Percentiles rank a stretch among this genome's conserved stretches.
These are phyloP conservation scores for Aspergillus panamensis DNA, from an alignment of 495 filamentous ascomycete species.

Conservation along the genomic window DNA sequence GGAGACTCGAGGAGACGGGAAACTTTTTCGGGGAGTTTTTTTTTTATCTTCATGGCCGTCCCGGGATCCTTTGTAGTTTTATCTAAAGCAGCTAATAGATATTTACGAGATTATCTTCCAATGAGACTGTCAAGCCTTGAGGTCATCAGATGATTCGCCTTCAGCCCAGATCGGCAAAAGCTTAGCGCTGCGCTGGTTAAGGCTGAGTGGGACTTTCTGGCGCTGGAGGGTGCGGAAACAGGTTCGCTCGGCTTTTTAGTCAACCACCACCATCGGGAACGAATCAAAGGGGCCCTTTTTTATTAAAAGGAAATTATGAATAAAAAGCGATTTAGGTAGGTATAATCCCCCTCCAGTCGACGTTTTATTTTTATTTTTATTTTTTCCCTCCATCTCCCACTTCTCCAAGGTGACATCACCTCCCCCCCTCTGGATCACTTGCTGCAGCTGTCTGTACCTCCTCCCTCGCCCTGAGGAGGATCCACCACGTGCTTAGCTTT, in stretches of 20 bases:
- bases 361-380: background rate
- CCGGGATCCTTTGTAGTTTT: too few relatives aligned
- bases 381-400: background rate
- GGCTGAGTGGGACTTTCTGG: conserved; percentile 10
- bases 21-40: too few relatives aligned
- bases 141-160: background rate
- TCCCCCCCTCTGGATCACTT: too few relatives aligned
- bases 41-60: too few relatives aligned
- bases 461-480: background rate
- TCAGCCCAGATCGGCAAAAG: conserved; percentile 10
- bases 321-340: too few relatives aligned
- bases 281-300: background rate
- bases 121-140: background rate
- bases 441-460: background rate
- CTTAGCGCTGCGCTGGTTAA: conserved; percentile 7
- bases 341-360: background rate
- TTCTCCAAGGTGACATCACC: too few relatives aligned
- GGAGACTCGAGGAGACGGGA: background rate
- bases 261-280: background rate
- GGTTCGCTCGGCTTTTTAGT: background rate
- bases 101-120: too few relatives aligned
- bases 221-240: background rate
- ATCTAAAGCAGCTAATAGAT: too few relatives aligned
- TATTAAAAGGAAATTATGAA: too few relatives aligned
- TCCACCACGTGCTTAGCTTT: background rate